These are phyloP conservation scores for Trypanosoma scelopori DNA, from an alignment of 208 protist genomes.

Conservation along the genomic window DNA sequence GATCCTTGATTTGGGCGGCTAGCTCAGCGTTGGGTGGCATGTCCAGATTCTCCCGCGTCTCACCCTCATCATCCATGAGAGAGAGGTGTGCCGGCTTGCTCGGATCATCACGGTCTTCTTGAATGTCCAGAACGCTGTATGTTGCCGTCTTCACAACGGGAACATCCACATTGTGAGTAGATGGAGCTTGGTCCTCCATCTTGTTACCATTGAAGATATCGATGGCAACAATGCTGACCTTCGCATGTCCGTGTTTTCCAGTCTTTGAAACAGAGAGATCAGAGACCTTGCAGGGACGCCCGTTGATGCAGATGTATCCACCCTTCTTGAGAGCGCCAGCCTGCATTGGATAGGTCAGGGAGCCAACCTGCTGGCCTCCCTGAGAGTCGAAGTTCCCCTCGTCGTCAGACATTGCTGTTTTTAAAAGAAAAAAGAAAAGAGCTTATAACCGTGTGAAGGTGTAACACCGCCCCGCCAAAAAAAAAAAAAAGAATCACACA, in stretches of 20 bases:
- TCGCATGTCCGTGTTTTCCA: constrained; percentile 99
- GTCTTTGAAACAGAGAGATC: constrained; percentile 98
- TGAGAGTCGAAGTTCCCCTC: constrained; percentile 78
- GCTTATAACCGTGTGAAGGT: constrained; percentile 14
- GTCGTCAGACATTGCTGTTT: constrained; percentile 52
- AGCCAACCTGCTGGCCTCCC: constrained; percentile 61
- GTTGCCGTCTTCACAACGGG: constrained; percentile 95
- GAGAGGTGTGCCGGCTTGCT: constrained; percentile 71
- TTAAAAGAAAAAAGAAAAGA: constrained; percentile 18
- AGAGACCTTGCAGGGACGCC: constrained; percentile 96
- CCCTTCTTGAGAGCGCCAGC: constrained; percentile 92
- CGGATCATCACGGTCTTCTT: constrained; percentile 84
- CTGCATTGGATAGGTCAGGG: constrained; percentile 84
- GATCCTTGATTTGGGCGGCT: constrained; percentile 86
- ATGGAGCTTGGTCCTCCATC: constrained; percentile 97
- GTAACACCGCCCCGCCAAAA: constrained; percentile 13
- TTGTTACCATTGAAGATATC: constrained; percentile 99
- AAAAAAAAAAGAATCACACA: constrained; percentile 17
- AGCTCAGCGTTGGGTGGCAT: constrained; percentile 92
- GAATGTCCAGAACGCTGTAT: constrained; percentile 94
- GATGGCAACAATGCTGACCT: constrained; percentile 96
- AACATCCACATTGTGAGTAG: constrained; percentile 97
- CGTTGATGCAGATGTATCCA: constrained; percentile 88
- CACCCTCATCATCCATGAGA: constrained; percentile 93
- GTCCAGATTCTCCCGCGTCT: constrained; percentile 95